Conservation (phyloP, 306 rosid genomes). For the Pyrus bretschneideri region DNA sequence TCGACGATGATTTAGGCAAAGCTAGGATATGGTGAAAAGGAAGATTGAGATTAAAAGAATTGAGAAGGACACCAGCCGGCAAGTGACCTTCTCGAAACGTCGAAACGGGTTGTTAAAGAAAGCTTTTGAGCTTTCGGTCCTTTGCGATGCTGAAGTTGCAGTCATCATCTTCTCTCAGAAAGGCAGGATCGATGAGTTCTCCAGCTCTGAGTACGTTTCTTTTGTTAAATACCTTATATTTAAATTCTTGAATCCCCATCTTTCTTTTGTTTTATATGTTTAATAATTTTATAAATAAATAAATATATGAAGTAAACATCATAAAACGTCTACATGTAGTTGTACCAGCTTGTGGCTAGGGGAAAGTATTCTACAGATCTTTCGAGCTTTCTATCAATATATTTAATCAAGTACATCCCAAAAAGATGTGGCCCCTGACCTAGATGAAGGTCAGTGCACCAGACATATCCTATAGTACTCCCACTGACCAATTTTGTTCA, state of each 20-base stretch:
- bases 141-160: constrained; percentile 58
- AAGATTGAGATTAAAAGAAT: constrained; percentile 54
- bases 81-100: constrained; percentile 62
- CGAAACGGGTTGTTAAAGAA: constrained; percentile 56
- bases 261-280: not conserved
- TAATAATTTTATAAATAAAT: too few relatives aligned
- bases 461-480: too few relatives aligned
- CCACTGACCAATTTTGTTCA: too few relatives aligned
- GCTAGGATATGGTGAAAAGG: constrained; percentile 56
- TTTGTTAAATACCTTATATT: not conserved
- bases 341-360: too few relatives aligned
- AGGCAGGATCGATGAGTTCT: constrained; percentile 53
- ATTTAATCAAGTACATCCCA: not conserved
- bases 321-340: too few relatives aligned
- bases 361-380: too few relatives aligned
- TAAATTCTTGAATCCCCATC: not conserved
- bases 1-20: not conserved
- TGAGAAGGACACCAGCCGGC: constrained; percentile 47
- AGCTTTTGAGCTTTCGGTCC: constrained; percentile 62
- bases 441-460: not conserved
- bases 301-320: too few relatives aligned
- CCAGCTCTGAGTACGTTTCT: constrained; percentile 51
- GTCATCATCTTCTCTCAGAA: constrained; percentile 59
- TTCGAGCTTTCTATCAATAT: too few relatives aligned
- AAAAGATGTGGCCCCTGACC: not conserved